Conservation (phyloP, 192 early-diverging fungal species). For the Backusella macrospora region DNA sequence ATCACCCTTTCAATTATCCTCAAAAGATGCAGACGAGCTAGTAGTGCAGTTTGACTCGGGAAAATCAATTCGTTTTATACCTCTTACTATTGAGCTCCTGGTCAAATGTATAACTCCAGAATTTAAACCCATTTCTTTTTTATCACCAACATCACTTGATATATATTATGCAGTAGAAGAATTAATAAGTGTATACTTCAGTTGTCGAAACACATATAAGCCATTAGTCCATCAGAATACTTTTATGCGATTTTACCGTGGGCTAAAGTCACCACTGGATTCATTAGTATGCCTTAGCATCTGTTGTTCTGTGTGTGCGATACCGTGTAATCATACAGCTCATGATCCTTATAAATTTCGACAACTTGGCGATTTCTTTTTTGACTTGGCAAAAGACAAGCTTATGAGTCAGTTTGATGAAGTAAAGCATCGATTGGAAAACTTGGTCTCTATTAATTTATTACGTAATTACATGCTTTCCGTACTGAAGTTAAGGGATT, state of each 20-base stretch:
- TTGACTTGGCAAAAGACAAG: neutral
- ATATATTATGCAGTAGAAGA: neutral
- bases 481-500: neutral
- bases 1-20: neutral
- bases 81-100: neutral
- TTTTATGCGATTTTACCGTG: neutral
- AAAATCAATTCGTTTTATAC: neutral
- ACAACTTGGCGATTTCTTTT: neutral
- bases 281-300: neutral
- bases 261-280: neutral
- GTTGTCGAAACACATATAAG: neutral
- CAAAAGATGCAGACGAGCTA: neutral
- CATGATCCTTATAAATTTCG: neutral
- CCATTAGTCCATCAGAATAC: neutral
- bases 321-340: neutral
- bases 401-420: neutral
- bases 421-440: neutral
- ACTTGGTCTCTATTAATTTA: neutral
- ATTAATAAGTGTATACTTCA: neutral
- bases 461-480: neutral
- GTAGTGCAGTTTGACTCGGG: neutral
- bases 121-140: neutral
- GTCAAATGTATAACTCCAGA: neutral
- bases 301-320: neutral
- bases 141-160: neutral